phyloP scores from a whole-genome alignment of 148 eudicot genomes.

The Suaeda aralocaspica region DNA sequence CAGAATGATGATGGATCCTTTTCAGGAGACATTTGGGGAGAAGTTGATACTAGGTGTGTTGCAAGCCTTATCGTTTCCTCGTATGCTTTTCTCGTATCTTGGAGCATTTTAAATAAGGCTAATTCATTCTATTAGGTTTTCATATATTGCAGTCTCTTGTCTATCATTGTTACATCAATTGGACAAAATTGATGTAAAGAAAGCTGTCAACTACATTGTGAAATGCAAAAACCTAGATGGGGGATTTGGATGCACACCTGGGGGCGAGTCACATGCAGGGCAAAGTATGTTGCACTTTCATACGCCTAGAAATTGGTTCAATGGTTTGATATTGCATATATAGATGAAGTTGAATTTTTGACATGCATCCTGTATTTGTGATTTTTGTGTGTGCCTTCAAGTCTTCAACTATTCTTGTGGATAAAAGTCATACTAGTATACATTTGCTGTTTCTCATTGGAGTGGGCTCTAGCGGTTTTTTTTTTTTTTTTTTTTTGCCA shows the following conservation, averaged over 20 bases:
- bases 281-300: conserved; percentile 54
- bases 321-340: conserved; percentile 2
- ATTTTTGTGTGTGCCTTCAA: background rate
- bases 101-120: conserved; percentile 9
- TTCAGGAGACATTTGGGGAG: conserved; percentile 97
- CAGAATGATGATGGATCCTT: conserved; percentile 97
- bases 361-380: background rate
- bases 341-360: background rate
- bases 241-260: conserved; percentile 91
- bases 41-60: conserved; percentile 74
- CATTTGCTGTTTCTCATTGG: background rate
- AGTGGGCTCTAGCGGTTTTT: background rate
- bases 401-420: background rate
- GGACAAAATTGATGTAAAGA: conserved; percentile 81
- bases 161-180: conserved; percentile 61
- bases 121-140: conserved; percentile 49
- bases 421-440: background rate
- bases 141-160: conserved; percentile 81
- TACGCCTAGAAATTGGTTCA: conserved; percentile 1
- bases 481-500: too few species aligned
- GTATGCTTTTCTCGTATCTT: background rate
- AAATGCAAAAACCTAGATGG: conserved; percentile 95
- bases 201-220: conserved; percentile 74
- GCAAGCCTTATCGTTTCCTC: conserved; percentile 5
- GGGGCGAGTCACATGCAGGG: conserved; percentile 92